Evolutionary conservation across 2,329 filamentous ascomycete genomes (phyloP).

Genomic region (Fusarium oxysporum): DNA sequence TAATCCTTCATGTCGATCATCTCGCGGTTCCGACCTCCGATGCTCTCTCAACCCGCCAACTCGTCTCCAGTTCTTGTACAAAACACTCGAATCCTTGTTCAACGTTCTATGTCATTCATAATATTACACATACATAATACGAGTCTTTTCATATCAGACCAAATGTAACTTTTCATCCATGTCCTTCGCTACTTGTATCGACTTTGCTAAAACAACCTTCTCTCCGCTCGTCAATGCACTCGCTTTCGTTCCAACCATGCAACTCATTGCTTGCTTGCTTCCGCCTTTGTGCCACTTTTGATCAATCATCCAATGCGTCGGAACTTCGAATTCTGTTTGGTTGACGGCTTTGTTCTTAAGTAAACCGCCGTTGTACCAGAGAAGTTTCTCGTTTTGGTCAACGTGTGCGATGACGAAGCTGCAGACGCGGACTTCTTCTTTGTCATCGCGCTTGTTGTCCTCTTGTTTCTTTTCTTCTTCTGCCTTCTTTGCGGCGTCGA

Average conservation of each 20-base stretch:
- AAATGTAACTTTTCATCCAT: constrained; percentile 19
- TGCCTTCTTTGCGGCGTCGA: background rate
- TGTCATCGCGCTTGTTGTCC: background rate
- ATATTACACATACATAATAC: background rate
- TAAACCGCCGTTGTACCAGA: constrained; percentile 59
- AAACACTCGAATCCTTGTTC: background rate
- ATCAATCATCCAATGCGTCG: constrained; percentile 56
- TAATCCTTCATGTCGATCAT: background rate
- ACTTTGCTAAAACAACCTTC: background rate
- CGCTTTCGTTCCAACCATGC: constrained; percentile 48
- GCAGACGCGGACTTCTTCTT: constrained; percentile 48
- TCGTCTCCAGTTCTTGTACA: background rate
- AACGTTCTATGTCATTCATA: background rate
- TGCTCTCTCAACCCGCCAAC: no score
- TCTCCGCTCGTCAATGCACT: constrained; percentile 9
- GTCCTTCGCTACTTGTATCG: constrained; percentile 24
- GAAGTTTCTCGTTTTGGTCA: constrained; percentile 51
- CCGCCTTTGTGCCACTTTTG: constrained; percentile 52
- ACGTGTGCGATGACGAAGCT: constrained; percentile 57
- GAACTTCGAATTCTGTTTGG: constrained; percentile 49
- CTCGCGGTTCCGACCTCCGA: background rate
- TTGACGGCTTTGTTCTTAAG: constrained; percentile 54
- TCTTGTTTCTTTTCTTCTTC: background rate
- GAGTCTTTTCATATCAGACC: background rate
- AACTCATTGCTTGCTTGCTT: constrained; percentile 51